These are phyloP conservation scores for Diphasiastrum complanatum DNA, from an alignment of 83 land plant genomes.

Conservation along the genomic window DNA sequence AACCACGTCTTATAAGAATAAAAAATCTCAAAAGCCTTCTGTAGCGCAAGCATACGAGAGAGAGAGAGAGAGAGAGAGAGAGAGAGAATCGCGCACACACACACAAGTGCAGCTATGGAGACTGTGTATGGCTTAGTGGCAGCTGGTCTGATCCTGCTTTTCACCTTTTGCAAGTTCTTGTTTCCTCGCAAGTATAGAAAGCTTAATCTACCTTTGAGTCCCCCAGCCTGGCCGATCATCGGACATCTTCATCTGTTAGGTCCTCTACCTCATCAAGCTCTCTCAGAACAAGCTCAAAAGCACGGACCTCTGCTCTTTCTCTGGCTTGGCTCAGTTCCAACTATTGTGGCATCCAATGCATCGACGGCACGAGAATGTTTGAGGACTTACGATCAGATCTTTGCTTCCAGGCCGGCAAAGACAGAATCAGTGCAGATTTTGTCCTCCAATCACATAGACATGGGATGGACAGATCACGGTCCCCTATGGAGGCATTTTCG, in stretches of 20 bases:
- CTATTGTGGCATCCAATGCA: constrained; percentile 18
- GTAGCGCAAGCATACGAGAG: too few relatives aligned
- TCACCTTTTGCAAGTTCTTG: too few relatives aligned
- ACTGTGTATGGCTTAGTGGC: too few relatives aligned
- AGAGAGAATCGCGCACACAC: too few relatives aligned
- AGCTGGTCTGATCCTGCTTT: too few relatives aligned
- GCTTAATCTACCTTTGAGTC: constrained; percentile 36
- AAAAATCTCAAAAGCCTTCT: too few relatives aligned
- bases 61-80: too few relatives aligned
- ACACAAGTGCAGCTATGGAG: too few relatives aligned
- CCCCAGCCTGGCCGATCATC: constrained; percentile 32
- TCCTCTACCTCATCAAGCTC: constrained; percentile 18
- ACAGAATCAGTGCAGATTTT: constrained; percentile 6
- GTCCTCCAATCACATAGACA: constrained; percentile 11
- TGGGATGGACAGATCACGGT: constrained; percentile 24
- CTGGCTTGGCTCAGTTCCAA: constrained; percentile 19
- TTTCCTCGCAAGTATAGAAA: too few relatives aligned
- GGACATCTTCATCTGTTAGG: constrained; percentile 34
- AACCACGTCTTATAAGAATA: too few relatives aligned
- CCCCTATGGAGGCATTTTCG: neutral
- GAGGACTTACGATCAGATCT: constrained; percentile 27
- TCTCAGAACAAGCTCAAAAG: constrained; percentile 20
- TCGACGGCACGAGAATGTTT: constrained; percentile 23
- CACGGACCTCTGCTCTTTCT: constrained; percentile 34
- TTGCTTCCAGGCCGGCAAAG: constrained; percentile 20